Evolutionary conservation across 2,329 filamentous ascomycete species (phyloP).

Genomic region (Fonsecaea monophora): DNA sequence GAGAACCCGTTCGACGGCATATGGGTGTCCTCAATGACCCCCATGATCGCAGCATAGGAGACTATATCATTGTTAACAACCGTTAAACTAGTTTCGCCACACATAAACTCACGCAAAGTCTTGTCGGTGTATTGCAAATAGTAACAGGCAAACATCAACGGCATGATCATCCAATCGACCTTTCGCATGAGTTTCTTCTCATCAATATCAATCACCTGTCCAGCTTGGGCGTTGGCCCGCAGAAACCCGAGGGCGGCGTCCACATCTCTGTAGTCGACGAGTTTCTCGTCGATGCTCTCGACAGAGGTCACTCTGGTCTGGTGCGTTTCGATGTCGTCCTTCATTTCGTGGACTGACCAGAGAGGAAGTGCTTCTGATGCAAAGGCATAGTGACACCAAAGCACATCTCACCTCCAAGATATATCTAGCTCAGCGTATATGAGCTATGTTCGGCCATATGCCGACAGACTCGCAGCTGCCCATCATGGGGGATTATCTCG

Average conservation of each 20-base stretch:
- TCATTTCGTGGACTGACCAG: slow-evolving; percentile 1
- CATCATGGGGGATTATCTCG: slow-evolving; percentile 12
- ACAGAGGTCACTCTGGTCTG: slow-evolving; percentile 9
- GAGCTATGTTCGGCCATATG: slow-evolving; percentile 7
- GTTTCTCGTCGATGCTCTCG: slow-evolving; percentile 20
- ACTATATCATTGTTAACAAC: slow-evolving; percentile 46
- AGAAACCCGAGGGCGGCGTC: slow-evolving; percentile 50
- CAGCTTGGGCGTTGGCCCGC: slow-evolving; percentile 41
- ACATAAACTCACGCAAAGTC: slow-evolving; percentile 56
- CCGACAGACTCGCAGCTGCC: background rate
- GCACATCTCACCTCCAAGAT: background rate
- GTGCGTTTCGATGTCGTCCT: slow-evolving; percentile 26
- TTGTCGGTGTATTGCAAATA: slow-evolving; percentile 64
- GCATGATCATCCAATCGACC: slow-evolving; percentile 57
- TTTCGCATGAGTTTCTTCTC: slow-evolving; percentile 46
- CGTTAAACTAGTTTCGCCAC: slow-evolving; percentile 52
- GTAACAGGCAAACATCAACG: slow-evolving; percentile 60
- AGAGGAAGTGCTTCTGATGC: background rate
- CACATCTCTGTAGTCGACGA: slow-evolving; percentile 34
- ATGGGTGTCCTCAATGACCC: slow-evolving; percentile 60
- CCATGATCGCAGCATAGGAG: slow-evolving; percentile 66
- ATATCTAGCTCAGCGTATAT: slow-evolving; percentile 1
- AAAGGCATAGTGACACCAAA: background rate
- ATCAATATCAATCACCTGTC: slow-evolving; percentile 42
- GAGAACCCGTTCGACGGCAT: slow-evolving; percentile 65